A percentile compares a stretch with the other conserved stretches of the same genome.
Conservation (phyloP, 345 rosid species). For the Litchi chinensis region DNA sequence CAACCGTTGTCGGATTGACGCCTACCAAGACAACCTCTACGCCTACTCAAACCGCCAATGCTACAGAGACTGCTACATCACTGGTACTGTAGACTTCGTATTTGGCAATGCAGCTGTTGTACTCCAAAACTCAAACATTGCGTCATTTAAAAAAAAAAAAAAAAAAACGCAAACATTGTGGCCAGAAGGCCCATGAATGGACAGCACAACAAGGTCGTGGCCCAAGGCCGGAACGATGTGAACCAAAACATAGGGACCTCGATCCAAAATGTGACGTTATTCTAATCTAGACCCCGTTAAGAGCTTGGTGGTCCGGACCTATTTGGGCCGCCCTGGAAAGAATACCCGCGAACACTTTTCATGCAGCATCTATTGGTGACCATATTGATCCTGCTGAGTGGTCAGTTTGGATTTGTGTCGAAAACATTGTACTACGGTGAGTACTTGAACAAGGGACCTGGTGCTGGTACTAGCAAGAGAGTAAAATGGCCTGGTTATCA, state of each 20-base stretch:
- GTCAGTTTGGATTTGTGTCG: slow-evolving; percentile 73
- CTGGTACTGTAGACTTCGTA: too few relatives aligned
- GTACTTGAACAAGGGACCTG: slow-evolving; percentile 71
- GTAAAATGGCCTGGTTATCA: slow-evolving; percentile 71
- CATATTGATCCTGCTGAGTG: slow-evolving; percentile 79
- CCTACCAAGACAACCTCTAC: slow-evolving; percentile 77
- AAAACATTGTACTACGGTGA: slow-evolving; percentile 79
- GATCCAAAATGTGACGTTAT: slow-evolving; percentile 61
- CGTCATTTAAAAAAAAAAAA: too few relatives aligned
- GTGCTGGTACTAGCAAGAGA: slow-evolving; percentile 60
- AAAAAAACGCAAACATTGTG: too few relatives aligned
- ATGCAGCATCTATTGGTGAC: slow-evolving; percentile 65
- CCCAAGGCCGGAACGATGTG: too few relatives aligned
- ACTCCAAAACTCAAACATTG: too few relatives aligned
- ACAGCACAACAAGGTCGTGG: too few relatives aligned
- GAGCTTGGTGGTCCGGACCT: slow-evolving; percentile 43
- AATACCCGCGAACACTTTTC: slow-evolving; percentile 61
- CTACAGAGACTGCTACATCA: too few relatives aligned
- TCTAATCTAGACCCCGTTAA: slow-evolving; percentile 55
- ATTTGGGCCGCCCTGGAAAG: slow-evolving; percentile 90
- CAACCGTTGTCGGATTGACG: slow-evolving; percentile 70
- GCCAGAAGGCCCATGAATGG: too few relatives aligned
- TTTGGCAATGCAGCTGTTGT: too few relatives aligned
- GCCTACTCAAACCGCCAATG: too few relatives aligned
- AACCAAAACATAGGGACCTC: slow-evolving; percentile 81